Evolutionary conservation across 2,329 filamentous ascomycete genomes (phyloP).

Genomic region (Hypomyces perniciosus): DNA sequence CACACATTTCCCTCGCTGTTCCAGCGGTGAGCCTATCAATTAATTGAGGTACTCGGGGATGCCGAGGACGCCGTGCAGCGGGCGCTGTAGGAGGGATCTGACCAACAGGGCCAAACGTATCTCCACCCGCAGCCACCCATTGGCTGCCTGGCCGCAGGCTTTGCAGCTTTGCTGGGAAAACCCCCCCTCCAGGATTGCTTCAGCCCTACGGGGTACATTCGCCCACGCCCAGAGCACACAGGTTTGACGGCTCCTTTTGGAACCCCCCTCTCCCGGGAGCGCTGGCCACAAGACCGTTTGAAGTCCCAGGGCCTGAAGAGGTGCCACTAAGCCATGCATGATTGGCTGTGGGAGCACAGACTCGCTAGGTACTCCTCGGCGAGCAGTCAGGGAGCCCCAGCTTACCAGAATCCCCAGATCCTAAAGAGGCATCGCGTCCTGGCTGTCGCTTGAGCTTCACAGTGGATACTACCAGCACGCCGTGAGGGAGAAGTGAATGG

Average conservation of each 20-base stretch:
- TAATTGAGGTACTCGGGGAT: constrained; percentile 11
- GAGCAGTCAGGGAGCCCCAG: constrained; percentile 7
- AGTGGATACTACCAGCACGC: not conserved
- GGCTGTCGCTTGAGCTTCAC: constrained; percentile 9
- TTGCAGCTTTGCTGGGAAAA: constrained; percentile 5
- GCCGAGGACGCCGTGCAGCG: constrained; percentile 14
- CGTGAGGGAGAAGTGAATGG: too few species aligned
- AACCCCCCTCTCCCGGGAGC: constrained; percentile 11
- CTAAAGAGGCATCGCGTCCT: constrained; percentile 9
- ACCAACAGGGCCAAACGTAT: too few species aligned
- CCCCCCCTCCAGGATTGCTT: not conserved
- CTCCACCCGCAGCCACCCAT: not conserved
- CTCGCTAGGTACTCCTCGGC: not conserved
- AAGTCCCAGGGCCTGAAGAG: constrained; percentile 2
- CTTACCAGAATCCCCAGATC: constrained; percentile 2
- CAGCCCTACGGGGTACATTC: not conserved
- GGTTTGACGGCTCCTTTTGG: not conserved
- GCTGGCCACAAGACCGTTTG: constrained; percentile 9
- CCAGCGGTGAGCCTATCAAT: constrained; percentile 13
- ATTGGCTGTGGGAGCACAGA: too few species aligned
- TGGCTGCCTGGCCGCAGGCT: constrained; percentile 10
- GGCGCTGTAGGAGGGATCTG: not conserved
- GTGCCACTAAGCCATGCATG: too few species aligned
- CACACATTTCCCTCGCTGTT: constrained; percentile 5
- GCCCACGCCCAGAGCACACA: not conserved